These are phyloP conservation scores for Coemansia pectinata DNA, from an alignment of 192 early-diverging fungal genomes.

Conservation along the genomic window DNA sequence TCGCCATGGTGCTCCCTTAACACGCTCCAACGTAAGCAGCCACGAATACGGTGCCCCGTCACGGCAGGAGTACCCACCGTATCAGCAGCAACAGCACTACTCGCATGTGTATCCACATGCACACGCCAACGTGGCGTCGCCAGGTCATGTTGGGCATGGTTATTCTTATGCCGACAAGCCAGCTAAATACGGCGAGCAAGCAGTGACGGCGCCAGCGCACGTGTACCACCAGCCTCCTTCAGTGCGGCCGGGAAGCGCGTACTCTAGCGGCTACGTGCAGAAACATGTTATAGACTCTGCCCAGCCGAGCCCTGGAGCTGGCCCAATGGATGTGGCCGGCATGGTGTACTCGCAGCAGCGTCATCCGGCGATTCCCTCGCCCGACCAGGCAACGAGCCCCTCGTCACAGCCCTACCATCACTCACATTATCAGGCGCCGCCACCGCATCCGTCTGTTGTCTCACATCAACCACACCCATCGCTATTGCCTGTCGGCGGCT, in stretches of 20 bases:
- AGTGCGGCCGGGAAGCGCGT: not conserved
- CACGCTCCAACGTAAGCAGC: not conserved
- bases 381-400: not conserved
- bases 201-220: not conserved
- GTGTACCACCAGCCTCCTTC: not conserved
- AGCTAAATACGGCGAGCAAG: not conserved
- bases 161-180: not conserved
- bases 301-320: not conserved
- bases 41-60: not conserved
- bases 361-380: not conserved
- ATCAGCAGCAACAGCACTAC: conserved; percentile 22
- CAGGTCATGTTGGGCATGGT: not conserved
- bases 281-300: not conserved
- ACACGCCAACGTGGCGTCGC: not conserved
- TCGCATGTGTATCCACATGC: not conserved
- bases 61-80: conserved; percentile 1
- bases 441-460: not conserved
- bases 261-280: not conserved
- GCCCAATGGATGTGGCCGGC: not conserved
- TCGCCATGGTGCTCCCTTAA: not conserved
- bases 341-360: conserved; percentile 1
- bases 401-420: not conserved
- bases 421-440: not conserved
- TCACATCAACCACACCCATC: not conserved
- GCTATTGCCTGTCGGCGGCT: not conserved